Conservation (phyloP, 2,329 filamentous ascomycete species). For the Sphaerulina musiva region DNA sequence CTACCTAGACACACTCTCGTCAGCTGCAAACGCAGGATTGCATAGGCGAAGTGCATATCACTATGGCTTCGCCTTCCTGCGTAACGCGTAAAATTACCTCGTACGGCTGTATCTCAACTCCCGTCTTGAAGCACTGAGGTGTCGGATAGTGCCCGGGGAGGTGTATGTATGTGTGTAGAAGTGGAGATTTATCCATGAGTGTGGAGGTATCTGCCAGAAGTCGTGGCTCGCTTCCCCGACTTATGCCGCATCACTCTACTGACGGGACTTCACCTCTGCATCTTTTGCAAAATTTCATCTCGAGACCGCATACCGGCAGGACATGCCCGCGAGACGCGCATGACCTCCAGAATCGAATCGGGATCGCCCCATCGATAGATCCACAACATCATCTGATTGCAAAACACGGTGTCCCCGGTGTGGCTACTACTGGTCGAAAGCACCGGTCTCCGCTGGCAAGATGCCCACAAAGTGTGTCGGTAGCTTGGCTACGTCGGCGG, state of each 20-base stretch:
- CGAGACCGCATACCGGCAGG: not conserved
- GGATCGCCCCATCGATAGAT: not conserved
- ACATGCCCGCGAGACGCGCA: not conserved
- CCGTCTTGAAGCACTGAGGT: too few species aligned
- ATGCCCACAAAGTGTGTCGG: conserved; percentile 6
- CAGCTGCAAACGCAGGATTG: not conserved
- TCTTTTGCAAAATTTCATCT: not conserved
- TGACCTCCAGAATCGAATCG: not conserved
- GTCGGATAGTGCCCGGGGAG: too few species aligned
- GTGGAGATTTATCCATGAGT: too few species aligned
- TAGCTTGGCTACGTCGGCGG: conserved; percentile 5
- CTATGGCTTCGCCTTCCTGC: not conserved
- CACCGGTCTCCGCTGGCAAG: not conserved
- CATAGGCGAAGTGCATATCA: not conserved
- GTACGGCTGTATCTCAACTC: too few species aligned
- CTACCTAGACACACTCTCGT: not conserved
- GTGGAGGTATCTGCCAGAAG: not conserved
- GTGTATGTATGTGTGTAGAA: too few species aligned
- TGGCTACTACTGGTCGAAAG: not conserved
- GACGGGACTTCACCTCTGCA: not conserved
- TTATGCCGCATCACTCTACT: not conserved
- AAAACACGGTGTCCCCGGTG: not conserved
- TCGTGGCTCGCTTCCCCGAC: not conserved
- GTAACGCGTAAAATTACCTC: not conserved
- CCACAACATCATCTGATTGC: not conserved